Conservation (phyloP, 208 protist genomes). For the Leishmania turanica region DNA sequence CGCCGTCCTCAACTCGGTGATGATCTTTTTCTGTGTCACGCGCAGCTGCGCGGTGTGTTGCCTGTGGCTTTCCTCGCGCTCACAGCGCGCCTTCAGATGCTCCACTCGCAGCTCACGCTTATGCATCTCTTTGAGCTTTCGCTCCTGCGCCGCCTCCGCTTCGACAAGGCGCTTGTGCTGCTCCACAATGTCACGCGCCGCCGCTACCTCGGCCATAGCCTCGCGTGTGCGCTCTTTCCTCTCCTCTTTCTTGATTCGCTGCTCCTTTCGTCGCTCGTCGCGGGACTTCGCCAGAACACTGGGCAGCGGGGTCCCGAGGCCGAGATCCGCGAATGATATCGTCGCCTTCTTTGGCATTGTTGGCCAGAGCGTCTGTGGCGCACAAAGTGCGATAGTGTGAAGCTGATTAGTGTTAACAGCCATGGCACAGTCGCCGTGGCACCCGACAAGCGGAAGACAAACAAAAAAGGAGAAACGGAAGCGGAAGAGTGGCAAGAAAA, state of each 20-base stretch:
- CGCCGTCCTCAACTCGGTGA: slow-evolving; percentile 37
- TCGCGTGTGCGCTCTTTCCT: slow-evolving; percentile 60
- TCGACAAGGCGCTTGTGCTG: slow-evolving; percentile 67
- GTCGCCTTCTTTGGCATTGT: slow-evolving; percentile 53
- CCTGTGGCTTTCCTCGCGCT: slow-evolving; percentile 56
- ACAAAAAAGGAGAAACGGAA: slow-evolving; percentile 16
- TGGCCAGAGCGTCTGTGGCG: background rate
- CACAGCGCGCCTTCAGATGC: slow-evolving; percentile 48
- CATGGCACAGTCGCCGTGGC: background rate
- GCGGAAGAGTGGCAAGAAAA: slow-evolving; percentile 5
- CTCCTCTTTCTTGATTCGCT: slow-evolving; percentile 73
- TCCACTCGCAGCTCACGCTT: slow-evolving; percentile 64
- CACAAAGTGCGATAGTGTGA: background rate
- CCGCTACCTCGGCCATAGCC: slow-evolving; percentile 59
- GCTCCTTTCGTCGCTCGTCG: slow-evolving; percentile 57
- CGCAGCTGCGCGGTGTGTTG: slow-evolving; percentile 33
- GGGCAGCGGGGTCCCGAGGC: slow-evolving; percentile 76
- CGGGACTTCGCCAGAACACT: slow-evolving; percentile 56
- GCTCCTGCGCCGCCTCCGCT: slow-evolving; percentile 47
- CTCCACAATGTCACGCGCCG: slow-evolving; percentile 48
- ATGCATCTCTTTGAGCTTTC: slow-evolving; percentile 58
- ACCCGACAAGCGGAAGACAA: background rate
- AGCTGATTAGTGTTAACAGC: background rate
- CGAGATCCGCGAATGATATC: slow-evolving; percentile 83
- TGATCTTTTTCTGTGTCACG: slow-evolving; percentile 45